phyloP scores from a whole-genome alignment of 148 eudicot genomes.

The Chenopodium album region DNA sequence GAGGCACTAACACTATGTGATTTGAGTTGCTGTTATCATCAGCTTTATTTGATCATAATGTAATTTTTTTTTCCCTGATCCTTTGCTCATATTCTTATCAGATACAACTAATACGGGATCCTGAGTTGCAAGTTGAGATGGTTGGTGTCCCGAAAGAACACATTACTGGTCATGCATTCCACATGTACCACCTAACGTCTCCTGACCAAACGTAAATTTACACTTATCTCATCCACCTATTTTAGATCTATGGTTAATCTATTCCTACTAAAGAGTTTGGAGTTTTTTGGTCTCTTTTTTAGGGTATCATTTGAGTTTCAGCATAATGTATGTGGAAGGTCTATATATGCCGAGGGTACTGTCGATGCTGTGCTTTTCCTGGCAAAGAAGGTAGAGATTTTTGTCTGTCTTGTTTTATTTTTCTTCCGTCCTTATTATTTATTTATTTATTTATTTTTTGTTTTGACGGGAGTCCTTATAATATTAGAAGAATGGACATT shows the following conservation, averaged over 20 bases:
- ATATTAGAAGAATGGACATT: not conserved
- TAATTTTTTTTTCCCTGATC: not conserved
- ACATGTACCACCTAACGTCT: constrained; percentile 77
- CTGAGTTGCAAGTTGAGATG: constrained; percentile 71
- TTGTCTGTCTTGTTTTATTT: constrained; percentile 1
- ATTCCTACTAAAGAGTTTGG: not conserved
- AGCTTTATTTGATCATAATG: not conserved
- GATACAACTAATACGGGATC: constrained; percentile 76
- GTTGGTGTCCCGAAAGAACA: constrained; percentile 89
- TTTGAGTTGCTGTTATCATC: not conserved
- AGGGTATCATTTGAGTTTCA: constrained; percentile 94
- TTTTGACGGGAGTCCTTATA: not conserved
- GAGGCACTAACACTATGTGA: not conserved
- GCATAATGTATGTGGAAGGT: constrained; percentile 96
- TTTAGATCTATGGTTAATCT: not conserved
- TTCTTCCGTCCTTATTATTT: not conserved
- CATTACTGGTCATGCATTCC: constrained; percentile 89
- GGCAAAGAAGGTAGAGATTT: constrained; percentile 63
- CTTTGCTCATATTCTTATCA: constrained; percentile 23
- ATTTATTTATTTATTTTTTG: too few relatives aligned
- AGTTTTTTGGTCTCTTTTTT: constrained; percentile 22
- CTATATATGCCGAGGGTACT: constrained; percentile 94
- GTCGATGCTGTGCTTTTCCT: constrained; percentile 87
- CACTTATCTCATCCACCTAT: not conserved
- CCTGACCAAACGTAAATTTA: constrained; percentile 76